phyloP scores from a whole-genome alignment of 202 grass and related monocot species.

The Elaeis oleifera region DNA sequence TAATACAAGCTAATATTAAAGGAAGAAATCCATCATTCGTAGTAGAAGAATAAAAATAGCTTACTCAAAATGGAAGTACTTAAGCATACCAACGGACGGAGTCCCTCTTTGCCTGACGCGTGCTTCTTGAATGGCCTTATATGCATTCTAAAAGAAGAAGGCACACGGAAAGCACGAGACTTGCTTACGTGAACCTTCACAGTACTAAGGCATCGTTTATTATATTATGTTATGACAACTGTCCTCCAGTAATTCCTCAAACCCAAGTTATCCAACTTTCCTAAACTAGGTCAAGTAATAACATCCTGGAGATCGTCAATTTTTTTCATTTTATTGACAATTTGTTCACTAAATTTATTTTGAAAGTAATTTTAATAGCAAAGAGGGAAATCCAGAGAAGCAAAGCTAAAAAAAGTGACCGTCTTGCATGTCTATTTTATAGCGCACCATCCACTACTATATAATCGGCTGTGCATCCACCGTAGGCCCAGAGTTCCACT shows the following conservation, averaged over 20 bases:
- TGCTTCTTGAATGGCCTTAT: neutral
- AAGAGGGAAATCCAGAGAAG: too few relatives aligned
- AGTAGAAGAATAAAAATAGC: neutral
- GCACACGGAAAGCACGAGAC: neutral
- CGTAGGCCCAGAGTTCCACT: too few relatives aligned
- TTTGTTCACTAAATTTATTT: neutral
- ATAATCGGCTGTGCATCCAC: too few relatives aligned
- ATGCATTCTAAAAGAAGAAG: slow-evolving; percentile 15
- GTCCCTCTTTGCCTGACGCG: neutral
- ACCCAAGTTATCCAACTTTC: too few relatives aligned
- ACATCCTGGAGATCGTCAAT: neutral
- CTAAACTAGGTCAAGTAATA: too few relatives aligned
- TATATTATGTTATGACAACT: neutral
- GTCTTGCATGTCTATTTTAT: too few relatives aligned
- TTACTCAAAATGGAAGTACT: slow-evolving; percentile 6
- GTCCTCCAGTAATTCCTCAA: neutral
- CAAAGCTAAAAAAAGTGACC: too few relatives aligned
- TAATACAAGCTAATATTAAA: neutral
- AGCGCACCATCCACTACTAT: too few relatives aligned
- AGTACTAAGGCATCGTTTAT: neutral
- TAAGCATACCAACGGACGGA: neutral
- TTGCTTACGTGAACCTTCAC: neutral
- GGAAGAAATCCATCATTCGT: neutral
- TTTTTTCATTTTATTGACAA: neutral
- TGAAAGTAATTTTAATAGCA: neutral